A percentile compares a stretch with the other conserved stretches of the same genome.
Conservation (phyloP, 345 rosid genomes). For the Leavenworthia alabamica region DNA sequence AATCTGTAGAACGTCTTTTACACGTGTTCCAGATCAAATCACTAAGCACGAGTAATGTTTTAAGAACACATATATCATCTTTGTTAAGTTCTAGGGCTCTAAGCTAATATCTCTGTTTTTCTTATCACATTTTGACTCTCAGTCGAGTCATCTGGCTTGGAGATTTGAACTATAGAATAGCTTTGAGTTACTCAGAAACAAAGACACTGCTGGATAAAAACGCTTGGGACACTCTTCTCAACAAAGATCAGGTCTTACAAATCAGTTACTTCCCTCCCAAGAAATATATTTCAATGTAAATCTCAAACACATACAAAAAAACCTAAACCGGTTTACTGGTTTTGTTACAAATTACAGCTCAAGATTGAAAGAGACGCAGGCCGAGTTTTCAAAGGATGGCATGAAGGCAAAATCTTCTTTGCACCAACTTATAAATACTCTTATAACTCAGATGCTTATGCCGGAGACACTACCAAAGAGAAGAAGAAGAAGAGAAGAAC, state of each 20-base stretch:
- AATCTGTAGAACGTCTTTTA: slow-evolving; percentile 50
- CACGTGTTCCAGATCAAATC: slow-evolving; percentile 60
- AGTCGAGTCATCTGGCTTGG: slow-evolving; percentile 92
- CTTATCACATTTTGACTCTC: neutral
- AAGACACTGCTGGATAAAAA: slow-evolving; percentile 48
- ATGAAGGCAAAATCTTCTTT: slow-evolving; percentile 80
- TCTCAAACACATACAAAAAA: neutral
- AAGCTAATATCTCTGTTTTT: neutral
- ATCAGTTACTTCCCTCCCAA: slow-evolving; percentile 6
- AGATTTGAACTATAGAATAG: slow-evolving; percentile 89
- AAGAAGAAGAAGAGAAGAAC: slow-evolving; percentile 78
- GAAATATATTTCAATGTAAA: neutral
- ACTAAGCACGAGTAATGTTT: slow-evolving; percentile 70
- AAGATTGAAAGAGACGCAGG: slow-evolving; percentile 90
- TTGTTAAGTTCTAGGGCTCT: neutral
- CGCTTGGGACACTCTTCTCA: slow-evolving; percentile 58
- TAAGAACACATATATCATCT: neutral
- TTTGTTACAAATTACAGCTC: slow-evolving; percentile 39
- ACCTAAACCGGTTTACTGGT: neutral
- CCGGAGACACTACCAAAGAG: slow-evolving; percentile 59
- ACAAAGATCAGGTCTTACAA: slow-evolving; percentile 77
- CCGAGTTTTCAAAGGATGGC: slow-evolving; percentile 82
- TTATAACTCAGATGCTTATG: slow-evolving; percentile 66
- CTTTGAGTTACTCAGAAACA: slow-evolving; percentile 74
- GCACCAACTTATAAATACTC: slow-evolving; percentile 94